These are phyloP conservation scores for Cyclotella sp. DNA, from an alignment of 108 stramenopile genomes.

Conservation along the genomic window DNA sequence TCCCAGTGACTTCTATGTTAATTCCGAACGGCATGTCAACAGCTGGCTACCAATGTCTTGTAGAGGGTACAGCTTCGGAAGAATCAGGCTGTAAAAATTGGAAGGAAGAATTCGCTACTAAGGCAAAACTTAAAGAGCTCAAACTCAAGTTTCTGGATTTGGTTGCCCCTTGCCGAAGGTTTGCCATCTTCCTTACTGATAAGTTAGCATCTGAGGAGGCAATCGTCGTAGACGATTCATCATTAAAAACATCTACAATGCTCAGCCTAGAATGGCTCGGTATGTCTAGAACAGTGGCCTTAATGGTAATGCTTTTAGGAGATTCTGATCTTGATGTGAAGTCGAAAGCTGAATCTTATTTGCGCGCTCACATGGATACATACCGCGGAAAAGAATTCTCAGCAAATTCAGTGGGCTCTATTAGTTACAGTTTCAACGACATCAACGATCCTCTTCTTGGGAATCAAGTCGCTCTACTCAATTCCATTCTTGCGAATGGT, in stretches of 20 bases:
- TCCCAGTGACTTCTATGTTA: slow-evolving; percentile 29
- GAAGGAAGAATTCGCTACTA: slow-evolving; percentile 38
- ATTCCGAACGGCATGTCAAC: slow-evolving; percentile 75
- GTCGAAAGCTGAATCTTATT: slow-evolving; percentile 59
- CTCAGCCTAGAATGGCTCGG: slow-evolving; percentile 19
- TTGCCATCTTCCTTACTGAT: slow-evolving; percentile 61
- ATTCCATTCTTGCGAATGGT: slow-evolving; percentile 54
- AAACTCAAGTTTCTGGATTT: slow-evolving; percentile 71
- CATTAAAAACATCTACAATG: neutral
- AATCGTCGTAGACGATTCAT: neutral
- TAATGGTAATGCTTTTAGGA: slow-evolving; percentile 68
- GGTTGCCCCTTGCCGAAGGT: slow-evolving; percentile 70
- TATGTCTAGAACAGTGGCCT: slow-evolving; percentile 62
- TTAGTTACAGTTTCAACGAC: neutral
- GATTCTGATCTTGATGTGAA: slow-evolving; percentile 68
- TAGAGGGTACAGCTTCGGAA: slow-evolving; percentile 46
- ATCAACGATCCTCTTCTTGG: slow-evolving; percentile 45
- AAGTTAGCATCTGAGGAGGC: neutral
- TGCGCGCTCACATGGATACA: slow-evolving; percentile 71
- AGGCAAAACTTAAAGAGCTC: slow-evolving; percentile 35
- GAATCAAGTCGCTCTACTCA: slow-evolving; percentile 46
- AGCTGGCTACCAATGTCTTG: slow-evolving; percentile 58
- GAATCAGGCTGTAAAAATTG: slow-evolving; percentile 65
- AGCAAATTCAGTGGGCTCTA: neutral
- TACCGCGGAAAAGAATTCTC: slow-evolving; percentile 41